These are phyloP conservation scores for Neospora caninum DNA, from an alignment of 169 alveolate genomes.

Conservation along the genomic window DNA sequence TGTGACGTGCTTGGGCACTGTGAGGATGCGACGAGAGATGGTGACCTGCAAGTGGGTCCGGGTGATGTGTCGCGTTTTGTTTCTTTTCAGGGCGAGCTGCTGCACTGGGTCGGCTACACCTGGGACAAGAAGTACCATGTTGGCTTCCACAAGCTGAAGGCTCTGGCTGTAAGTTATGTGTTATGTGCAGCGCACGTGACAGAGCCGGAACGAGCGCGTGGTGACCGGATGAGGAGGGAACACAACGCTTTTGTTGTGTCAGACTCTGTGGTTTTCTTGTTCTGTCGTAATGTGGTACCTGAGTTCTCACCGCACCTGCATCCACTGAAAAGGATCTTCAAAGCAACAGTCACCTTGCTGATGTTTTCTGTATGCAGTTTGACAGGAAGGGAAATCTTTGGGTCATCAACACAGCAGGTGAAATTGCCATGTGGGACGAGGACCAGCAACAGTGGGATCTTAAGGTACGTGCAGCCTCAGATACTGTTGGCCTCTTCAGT, in stretches of 20 bases:
- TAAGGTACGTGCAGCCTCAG: constrained; percentile 1
- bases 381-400: constrained; percentile 59
- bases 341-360: not conserved
- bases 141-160: constrained; percentile 63
- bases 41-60: too few species aligned
- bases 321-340: too few species aligned
- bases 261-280: too few species aligned
- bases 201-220: not conserved
- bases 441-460: constrained; percentile 54
- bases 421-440: constrained; percentile 60
- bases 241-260: too few species aligned
- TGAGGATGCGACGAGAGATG: too few species aligned
- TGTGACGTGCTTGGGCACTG: too few species aligned
- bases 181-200: not conserved
- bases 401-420: constrained; percentile 64
- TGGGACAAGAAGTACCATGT: constrained; percentile 48
- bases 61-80: not conserved
- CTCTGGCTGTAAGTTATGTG: constrained; percentile 28
- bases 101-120: constrained; percentile 57
- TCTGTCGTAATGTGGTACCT: too few species aligned
- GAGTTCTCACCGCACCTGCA: too few species aligned
- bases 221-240: too few species aligned
- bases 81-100: constrained; percentile 56
- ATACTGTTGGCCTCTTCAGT: not conserved
- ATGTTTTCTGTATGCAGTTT: constrained; percentile 14